Evolutionary conservation across 2,329 filamentous ascomycete genomes (phyloP).

Genomic region (Penicillium sp.): DNA sequence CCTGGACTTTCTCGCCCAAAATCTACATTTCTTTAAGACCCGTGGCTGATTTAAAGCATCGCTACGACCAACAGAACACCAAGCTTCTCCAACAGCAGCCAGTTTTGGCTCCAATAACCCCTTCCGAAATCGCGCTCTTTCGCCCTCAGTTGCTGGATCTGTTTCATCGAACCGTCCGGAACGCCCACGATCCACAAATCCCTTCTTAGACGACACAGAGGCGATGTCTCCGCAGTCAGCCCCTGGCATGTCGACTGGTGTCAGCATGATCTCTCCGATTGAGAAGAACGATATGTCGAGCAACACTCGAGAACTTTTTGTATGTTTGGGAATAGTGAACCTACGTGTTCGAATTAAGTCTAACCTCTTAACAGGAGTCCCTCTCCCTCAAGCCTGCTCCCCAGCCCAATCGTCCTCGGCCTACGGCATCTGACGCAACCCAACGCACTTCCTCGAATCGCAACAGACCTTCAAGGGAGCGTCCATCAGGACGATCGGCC

Average conservation of each 20-base stretch:
- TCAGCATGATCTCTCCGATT: conserved; percentile 32
- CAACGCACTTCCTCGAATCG: conserved; percentile 28
- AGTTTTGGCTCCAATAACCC: conserved; percentile 51
- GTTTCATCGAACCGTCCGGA: conserved; percentile 38
- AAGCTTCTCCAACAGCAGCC: conserved; percentile 34
- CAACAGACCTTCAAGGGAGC: conserved; percentile 29
- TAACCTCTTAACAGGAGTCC: conserved; percentile 35
- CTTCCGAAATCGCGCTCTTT: conserved; percentile 50
- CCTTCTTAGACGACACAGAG: conserved; percentile 57
- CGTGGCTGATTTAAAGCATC: conserved; percentile 1
- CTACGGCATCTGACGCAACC: conserved; percentile 33
- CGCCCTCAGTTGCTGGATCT: conserved; percentile 32
- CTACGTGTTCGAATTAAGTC: background rate
- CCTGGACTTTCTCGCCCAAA: background rate
- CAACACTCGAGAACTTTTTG: conserved; percentile 60
- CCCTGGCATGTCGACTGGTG: conserved; percentile 25
- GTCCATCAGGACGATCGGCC: conserved; percentile 22
- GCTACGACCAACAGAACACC: conserved; percentile 27
- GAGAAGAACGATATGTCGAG: conserved; percentile 45
- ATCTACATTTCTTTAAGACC: background rate
- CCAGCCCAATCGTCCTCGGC: conserved; percentile 40
- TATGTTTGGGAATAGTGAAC: conserved; percentile 43
- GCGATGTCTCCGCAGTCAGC: conserved; percentile 38
- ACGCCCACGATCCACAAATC: conserved; percentile 60
- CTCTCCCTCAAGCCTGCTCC: conserved; percentile 37